Base-by-base conservation (phyloP, 495 filamentous ascomycete species). In the Neurospora cerealis region DNA sequence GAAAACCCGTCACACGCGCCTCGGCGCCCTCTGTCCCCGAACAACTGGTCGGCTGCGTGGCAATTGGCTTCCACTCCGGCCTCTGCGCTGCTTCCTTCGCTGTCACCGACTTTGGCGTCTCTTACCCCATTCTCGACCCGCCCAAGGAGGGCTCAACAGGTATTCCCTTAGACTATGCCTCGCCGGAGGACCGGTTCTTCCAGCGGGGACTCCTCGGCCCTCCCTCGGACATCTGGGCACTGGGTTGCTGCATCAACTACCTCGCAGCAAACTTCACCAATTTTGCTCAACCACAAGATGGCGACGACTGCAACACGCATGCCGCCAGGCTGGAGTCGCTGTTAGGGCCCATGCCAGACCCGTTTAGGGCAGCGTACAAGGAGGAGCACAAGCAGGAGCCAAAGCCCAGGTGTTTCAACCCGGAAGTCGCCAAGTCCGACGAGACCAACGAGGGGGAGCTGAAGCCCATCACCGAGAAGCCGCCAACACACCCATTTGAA, bases 91-190 rank as follows among this genome's bases (percentile, higher is more conserved):
- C 71, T 21, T 21, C 76, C 0, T 71, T 80, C 11, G 72, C 75
- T 48, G 54, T 82, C 5, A 62, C 76, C 19, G 81, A 82, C 70
- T 80, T 79, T 46, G 80, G 80, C 0, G 73, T 80, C 19, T 76
- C 80, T 0, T 81, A 77, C 60, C 13, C 69, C 48, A 8, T 2
- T 17, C 66, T 38, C 60, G 0, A n/a, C 4, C 72, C 74, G 0
- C 74, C 76, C 0, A 8, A 44, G 0, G 24, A 60, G 11, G 21
- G 21, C 5, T 28, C 39, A 11, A 77, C 75, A 0, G 76, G 79
- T 0, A 75, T 78, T 36, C 76, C 78, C 6, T 2, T 40, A 9
- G 1, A 70, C 0, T 80, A 74, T n/a, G 76, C 76, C 1, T 60
- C 79, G 7, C 80, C 78, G 2, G 79, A 80, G 70, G 54, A 76